These are phyloP conservation scores for Lachnellula occidentalis DNA, from an alignment of 2,329 filamentous ascomycete genomes.

Conservation along the genomic window DNA sequence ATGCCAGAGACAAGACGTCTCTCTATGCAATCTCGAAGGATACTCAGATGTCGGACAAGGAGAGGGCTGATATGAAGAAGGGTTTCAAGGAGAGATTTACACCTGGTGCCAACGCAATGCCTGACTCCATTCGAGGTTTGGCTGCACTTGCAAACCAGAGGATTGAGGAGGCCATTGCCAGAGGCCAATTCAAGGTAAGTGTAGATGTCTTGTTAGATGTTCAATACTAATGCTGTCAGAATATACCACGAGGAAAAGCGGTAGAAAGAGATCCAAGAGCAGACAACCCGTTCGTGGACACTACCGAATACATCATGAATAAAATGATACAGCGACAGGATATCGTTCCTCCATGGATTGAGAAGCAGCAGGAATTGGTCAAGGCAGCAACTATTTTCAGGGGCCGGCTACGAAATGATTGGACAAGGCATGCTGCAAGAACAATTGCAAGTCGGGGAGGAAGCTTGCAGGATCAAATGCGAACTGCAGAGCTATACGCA, in stretches of 20 bases:
- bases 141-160: constrained; percentile 81
- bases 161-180: constrained; percentile 89
- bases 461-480: constrained; percentile 65
- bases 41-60: constrained; percentile 58
- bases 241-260: constrained; percentile 73
- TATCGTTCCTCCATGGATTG: constrained; percentile 95
- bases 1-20: constrained; percentile 53
- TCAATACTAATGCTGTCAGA: constrained; percentile 34
- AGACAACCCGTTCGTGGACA: constrained; percentile 86
- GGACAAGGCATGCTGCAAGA: constrained; percentile 75
- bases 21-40: constrained; percentile 48
- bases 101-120: constrained; percentile 65
- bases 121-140: constrained; percentile 72
- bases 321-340: constrained; percentile 97
- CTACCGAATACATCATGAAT: constrained; percentile 97
- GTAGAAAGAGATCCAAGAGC: constrained; percentile 78
- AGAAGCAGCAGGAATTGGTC: constrained; percentile 89
- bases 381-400: constrained; percentile 67
- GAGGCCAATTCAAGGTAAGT: constrained; percentile 69
- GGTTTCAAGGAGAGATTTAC: constrained; percentile 78
- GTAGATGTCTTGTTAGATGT: not conserved
- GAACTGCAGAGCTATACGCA: constrained; percentile 66
- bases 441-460: constrained; percentile 76
- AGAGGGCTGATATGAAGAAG: constrained; percentile 64
- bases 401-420: constrained; percentile 68